phyloP scores from a whole-genome alignment of 208 protist genomes.

The Leishmania braziliensis region DNA sequence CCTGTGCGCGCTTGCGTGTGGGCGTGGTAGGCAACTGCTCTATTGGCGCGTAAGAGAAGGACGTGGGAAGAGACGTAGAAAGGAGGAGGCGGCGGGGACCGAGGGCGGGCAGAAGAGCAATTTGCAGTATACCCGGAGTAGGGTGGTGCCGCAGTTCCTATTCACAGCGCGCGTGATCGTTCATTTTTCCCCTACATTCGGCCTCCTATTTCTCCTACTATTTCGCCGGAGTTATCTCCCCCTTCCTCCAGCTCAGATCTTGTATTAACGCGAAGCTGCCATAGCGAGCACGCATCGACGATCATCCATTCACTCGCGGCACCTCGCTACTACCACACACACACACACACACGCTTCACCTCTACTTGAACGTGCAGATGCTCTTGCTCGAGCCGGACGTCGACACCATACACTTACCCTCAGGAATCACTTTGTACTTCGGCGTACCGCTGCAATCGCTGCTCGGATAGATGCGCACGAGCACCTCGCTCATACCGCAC shows the following conservation, averaged over 20 bases:
- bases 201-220: background rate
- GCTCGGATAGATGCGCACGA: conserved; percentile 30
- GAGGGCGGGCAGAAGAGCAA: background rate
- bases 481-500: conserved; percentile 38
- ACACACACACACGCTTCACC: background rate
- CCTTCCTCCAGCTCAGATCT: background rate
- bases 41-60: background rate
- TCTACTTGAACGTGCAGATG: conserved; percentile 7
- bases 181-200: background rate
- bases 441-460: conserved; percentile 36
- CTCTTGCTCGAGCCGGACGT: conserved; percentile 7
- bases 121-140: background rate
- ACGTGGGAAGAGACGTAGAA: background rate
- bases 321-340: background rate
- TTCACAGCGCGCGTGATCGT: background rate
- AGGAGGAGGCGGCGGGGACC: background rate
- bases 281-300: background rate
- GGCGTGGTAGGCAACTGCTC: background rate
- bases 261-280: background rate
- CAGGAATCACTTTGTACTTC: background rate
- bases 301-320: background rate
- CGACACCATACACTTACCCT: conserved; percentile 26
- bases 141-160: background rate
- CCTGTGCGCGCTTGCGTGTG: background rate
- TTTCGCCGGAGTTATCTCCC: background rate